Conservation (phyloP, 345 rosid species). For the Lepidium sativum region DNA sequence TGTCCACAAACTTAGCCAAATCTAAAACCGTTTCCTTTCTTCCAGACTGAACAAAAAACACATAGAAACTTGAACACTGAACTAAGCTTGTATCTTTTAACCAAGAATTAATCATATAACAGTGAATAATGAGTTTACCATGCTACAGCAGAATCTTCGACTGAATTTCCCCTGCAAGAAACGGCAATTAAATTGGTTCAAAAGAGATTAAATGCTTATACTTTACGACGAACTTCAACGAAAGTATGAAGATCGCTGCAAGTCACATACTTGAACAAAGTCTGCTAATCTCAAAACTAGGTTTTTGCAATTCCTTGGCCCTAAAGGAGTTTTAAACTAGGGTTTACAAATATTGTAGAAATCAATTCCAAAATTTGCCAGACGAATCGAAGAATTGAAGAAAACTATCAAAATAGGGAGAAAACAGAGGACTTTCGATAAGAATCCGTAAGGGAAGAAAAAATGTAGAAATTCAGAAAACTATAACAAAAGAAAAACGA, state of each 20-base stretch:
- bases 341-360: not conserved
- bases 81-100: not conserved
- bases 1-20: constrained; percentile 96
- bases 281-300: not conserved
- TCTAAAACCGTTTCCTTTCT: constrained; percentile 94
- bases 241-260: not conserved
- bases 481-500: not conserved
- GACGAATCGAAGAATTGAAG: not conserved
- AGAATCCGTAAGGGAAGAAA: not conserved
- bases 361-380: not conserved
- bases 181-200: not conserved
- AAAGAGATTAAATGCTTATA: not conserved
- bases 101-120: not conserved
- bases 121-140: constrained; percentile 4
- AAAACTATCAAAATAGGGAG: not conserved
- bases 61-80: not conserved
- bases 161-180: not conserved
- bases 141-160: not conserved
- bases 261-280: not conserved
- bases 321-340: not conserved
- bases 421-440: not conserved
- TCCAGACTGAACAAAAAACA: constrained; percentile 49
- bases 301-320: not conserved
- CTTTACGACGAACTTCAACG: not conserved
- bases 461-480: not conserved